phyloP scores from a whole-genome alignment of 768 basidiomycete genomes.

The Xerocomus potaroensis region DNA sequence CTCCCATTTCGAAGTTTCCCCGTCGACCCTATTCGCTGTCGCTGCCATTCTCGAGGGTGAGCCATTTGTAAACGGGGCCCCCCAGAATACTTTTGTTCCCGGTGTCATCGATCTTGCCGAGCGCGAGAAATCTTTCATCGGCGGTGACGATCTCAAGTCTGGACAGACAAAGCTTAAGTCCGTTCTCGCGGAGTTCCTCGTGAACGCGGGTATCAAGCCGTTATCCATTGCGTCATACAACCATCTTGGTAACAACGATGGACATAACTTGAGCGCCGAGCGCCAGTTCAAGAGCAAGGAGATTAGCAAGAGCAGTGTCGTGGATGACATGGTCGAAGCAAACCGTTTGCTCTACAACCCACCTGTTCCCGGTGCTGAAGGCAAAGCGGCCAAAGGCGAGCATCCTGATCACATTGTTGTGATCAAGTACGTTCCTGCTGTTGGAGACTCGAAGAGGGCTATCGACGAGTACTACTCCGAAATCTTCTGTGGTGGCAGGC shows the following conservation, averaged over 20 bases:
- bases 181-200: conserved; percentile 96
- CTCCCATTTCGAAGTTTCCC: conserved; percentile 93
- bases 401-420: conserved; percentile 97
- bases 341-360: conserved; percentile 90
- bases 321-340: conserved; percentile 96
- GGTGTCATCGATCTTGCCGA: conserved; percentile 93
- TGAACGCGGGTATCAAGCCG: conserved; percentile 98
- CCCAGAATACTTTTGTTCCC: conserved; percentile 98
- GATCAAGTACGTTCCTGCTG: conserved; percentile 95
- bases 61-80: conserved; percentile 96
- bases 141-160: conserved; percentile 96
- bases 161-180: conserved; percentile 98
- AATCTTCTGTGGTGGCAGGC: conserved; percentile 93
- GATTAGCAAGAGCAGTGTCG: conserved; percentile 94
- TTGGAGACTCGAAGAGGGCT: conserved; percentile 97
- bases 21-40: conserved; percentile 93
- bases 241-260: conserved; percentile 98
- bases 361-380: conserved; percentile 50
- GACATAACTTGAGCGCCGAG: conserved; percentile 85
- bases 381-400: conserved; percentile 76
- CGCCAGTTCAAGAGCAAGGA: conserved; percentile 98
- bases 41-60: conserved; percentile 92
- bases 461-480: conserved; percentile 99
- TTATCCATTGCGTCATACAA: conserved; percentile 97
- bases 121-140: conserved; percentile 85